phyloP scores from a whole-genome alignment of 352 stramenopile genomes.

The Pythium sukuiense region DNA sequence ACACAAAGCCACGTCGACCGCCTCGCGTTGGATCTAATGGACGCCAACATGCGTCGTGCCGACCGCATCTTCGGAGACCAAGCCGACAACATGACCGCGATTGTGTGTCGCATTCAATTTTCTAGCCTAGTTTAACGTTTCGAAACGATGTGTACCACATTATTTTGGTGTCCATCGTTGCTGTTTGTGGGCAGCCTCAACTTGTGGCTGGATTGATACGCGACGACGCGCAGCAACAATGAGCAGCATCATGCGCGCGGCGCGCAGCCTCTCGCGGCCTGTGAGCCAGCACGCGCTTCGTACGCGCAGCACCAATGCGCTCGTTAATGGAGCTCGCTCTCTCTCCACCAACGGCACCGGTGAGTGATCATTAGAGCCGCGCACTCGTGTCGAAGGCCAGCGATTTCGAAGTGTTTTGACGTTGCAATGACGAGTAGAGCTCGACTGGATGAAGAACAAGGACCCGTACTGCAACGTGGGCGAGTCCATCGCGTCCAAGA shows the following conservation, averaged over 20 bases:
- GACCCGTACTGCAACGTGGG: conserved; percentile 89
- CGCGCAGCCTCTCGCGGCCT: conserved; percentile 15
- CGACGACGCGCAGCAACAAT: conserved; percentile 4
- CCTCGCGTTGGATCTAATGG: conserved; percentile 49
- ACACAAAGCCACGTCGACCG: conserved; percentile 30
- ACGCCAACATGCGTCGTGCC: conserved; percentile 59
- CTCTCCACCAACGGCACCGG: conserved; percentile 20
- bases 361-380: neutral
- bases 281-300: conserved; percentile 3
- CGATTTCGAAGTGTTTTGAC: neutral
- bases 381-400: neutral
- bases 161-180: conserved; percentile 3
- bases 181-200: conserved; percentile 3
- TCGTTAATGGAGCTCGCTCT: conserved; percentile 4
- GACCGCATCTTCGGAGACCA: conserved; percentile 74
- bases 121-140: conserved; percentile 20
- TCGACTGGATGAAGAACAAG: conserved; percentile 77
- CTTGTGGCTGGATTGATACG: conserved; percentile 21
- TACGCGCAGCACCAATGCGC: conserved; percentile 19
- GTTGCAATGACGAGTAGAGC: conserved; percentile 29
- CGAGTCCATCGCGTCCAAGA: conserved; percentile 84
- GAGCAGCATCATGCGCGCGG: conserved; percentile 24
- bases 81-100: conserved; percentile 89
- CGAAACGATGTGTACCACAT: conserved; percentile 11
- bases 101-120: conserved; percentile 54